phyloP scores from a whole-genome alignment of 768 basidiomycete species.

The Phylloporus sp. region DNA sequence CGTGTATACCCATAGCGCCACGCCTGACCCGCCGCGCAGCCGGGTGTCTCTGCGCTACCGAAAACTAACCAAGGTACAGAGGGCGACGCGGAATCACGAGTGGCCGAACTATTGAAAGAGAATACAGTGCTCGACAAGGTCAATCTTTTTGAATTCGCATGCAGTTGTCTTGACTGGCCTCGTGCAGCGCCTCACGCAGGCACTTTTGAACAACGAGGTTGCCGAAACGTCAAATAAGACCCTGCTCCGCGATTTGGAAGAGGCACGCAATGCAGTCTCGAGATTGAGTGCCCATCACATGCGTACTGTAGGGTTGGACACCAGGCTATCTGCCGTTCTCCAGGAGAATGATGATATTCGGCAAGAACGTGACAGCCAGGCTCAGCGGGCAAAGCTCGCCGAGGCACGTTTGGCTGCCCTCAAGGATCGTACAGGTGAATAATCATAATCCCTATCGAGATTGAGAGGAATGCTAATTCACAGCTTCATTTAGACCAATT shows the following conservation, averaged over 20 bases:
- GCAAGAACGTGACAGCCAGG: constrained; percentile 73
- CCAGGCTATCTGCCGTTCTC: constrained; percentile 54
- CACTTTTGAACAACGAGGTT: constrained; percentile 75
- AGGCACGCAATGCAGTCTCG: constrained; percentile 60
- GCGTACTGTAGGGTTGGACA: constrained; percentile 66
- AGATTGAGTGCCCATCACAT: constrained; percentile 66
- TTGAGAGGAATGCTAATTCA: constrained; percentile 2
- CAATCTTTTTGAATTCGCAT: neutral
- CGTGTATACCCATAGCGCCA: constrained; percentile 7
- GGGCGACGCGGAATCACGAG: constrained; percentile 29
- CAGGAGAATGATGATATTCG: constrained; percentile 80
- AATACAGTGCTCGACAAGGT: constrained; percentile 53
- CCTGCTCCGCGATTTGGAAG: constrained; percentile 68
- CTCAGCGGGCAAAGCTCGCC: constrained; percentile 59
- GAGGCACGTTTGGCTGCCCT: constrained; percentile 62
- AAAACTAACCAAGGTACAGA: constrained; percentile 13
- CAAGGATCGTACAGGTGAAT: constrained; percentile 61
- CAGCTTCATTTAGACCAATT: constrained; percentile 51
- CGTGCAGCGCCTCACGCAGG: constrained; percentile 67
- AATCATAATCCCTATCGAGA: constrained; percentile 5
- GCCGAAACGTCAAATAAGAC: constrained; percentile 74
- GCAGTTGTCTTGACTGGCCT: constrained; percentile 4
- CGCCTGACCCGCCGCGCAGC: constrained; percentile 17
- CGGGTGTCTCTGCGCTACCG: constrained; percentile 11
- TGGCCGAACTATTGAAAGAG: constrained; percentile 45